A percentile compares a stretch with the other conserved stretches of the same genome.
These are phyloP conservation scores for Myrica gale DNA, from an alignment of 306 rosid species.

Conservation along the genomic window DNA sequence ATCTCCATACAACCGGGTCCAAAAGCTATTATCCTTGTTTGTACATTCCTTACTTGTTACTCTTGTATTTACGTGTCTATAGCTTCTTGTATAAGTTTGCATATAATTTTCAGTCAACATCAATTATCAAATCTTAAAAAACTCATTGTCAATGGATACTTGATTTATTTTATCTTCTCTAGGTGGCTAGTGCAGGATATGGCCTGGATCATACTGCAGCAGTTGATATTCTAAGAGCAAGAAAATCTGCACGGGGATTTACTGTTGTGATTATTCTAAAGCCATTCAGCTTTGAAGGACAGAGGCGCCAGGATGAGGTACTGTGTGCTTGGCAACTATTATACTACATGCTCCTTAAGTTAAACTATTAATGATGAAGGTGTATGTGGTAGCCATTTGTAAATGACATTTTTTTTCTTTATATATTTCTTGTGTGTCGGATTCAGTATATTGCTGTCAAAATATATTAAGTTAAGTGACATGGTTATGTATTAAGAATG, in stretches of 20 bases:
- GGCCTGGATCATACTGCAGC: conserved; percentile 64
- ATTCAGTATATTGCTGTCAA: background rate
- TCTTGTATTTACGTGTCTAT: conserved; percentile 28
- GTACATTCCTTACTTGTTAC: conserved; percentile 82
- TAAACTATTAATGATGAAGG: conserved; percentile 15
- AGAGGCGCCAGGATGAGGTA: conserved; percentile 88
- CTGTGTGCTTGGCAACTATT: conserved; percentile 7
- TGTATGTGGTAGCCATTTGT: conserved; percentile 8
- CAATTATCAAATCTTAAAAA: background rate
- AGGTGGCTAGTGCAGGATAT: conserved; percentile 98
- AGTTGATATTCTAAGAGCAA: conserved; percentile 54
- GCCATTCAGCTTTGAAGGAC: conserved; percentile 95
- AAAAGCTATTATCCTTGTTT: conserved; percentile 91
- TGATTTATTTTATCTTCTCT: conserved; percentile 20
- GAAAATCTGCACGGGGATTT: conserved; percentile 69
- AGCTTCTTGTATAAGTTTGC: background rate
- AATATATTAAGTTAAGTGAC: background rate
- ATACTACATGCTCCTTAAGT: background rate
- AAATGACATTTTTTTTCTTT: background rate
- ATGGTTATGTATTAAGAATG: background rate
- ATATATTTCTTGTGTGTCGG: background rate
- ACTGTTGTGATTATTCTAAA: conserved; percentile 66
- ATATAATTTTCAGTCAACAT: background rate
- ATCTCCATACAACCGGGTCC: conserved; percentile 47
- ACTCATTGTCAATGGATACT: background rate